phyloP scores from a whole-genome alignment of 805 yeast genomes.

The Babjeviella inositovora region DNA sequence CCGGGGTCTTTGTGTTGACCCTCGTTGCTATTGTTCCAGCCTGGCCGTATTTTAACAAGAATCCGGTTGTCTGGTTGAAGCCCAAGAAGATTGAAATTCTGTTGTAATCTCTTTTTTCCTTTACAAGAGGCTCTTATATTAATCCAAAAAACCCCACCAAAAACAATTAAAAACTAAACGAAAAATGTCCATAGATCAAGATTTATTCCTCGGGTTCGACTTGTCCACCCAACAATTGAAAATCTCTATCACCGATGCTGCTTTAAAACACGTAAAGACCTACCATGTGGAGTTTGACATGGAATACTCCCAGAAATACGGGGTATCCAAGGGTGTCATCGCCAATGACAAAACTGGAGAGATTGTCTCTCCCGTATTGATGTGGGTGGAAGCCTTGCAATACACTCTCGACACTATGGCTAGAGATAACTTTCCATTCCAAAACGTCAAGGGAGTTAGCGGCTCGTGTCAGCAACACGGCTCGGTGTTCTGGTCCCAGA shows the following conservation, averaged over 20 bases:
- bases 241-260: constrained; percentile 43
- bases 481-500: constrained; percentile 60
- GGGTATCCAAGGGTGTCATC: constrained; percentile 61
- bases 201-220: constrained; percentile 57
- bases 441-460: constrained; percentile 44
- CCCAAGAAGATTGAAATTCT: constrained; percentile 3
- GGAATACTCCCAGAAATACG: constrained; percentile 38
- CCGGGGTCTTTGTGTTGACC: constrained; percentile 13
- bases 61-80: constrained; percentile 30
- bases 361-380: constrained; percentile 66
- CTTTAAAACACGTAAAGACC: constrained; percentile 34
- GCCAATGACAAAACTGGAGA: constrained; percentile 35
- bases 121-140: constrained; percentile 1
- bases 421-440: constrained; percentile 35
- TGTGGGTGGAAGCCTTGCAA: constrained; percentile 84
- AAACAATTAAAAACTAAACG: constrained; percentile 1
- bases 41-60: constrained; percentile 35
- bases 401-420: constrained; percentile 35
- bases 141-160: constrained; percentile 1
- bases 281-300: constrained; percentile 60
- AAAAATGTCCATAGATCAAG: constrained; percentile 3
- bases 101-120: constrained; percentile 3
- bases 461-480: constrained; percentile 95
- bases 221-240: constrained; percentile 84
- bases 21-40: constrained; percentile 31